Conservation (phyloP, 208 protist species). For the Blastocrithidia nonstop region DNA sequence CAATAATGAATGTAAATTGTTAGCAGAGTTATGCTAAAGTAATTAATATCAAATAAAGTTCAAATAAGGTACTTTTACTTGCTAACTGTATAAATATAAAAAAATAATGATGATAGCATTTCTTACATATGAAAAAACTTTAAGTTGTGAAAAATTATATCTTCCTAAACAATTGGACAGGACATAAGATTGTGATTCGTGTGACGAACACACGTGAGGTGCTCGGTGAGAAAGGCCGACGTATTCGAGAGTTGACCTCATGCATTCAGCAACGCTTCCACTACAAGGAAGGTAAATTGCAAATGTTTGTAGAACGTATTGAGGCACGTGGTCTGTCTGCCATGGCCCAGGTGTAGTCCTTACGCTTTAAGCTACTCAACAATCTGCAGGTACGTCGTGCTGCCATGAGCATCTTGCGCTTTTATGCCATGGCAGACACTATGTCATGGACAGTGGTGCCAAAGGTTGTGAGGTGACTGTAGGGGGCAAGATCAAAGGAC, state of each 20-base stretch:
- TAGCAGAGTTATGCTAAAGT: too few species aligned
- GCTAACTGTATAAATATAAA: too few species aligned
- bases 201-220: constrained; percentile 95
- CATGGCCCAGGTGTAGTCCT: constrained; percentile 97
- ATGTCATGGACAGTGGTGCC: constrained; percentile 97
- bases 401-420: constrained; percentile 97
- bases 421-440: too few species aligned
- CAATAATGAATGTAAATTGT: too few species aligned
- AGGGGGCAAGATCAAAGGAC: constrained; percentile 97
- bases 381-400: constrained; percentile 96
- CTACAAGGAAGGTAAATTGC: constrained; percentile 90
- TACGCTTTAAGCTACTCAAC: constrained; percentile 96
- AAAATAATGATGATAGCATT: too few species aligned
- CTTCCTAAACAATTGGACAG: too few species aligned
- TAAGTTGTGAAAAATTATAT: too few species aligned
- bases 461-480: constrained; percentile 98
- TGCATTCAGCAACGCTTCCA: constrained; percentile 97
- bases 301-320: constrained; percentile 96
- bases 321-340: constrained; percentile 95
- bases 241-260: constrained; percentile 96
- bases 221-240: constrained; percentile 94
- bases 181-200: constrained; percentile 99
- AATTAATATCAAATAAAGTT: too few species aligned
- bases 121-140: too few species aligned
- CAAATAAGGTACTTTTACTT: too few species aligned